Base-by-base conservation (phyloP, 129 eudicot genomes). In the Helianthus tuberosus region DNA sequence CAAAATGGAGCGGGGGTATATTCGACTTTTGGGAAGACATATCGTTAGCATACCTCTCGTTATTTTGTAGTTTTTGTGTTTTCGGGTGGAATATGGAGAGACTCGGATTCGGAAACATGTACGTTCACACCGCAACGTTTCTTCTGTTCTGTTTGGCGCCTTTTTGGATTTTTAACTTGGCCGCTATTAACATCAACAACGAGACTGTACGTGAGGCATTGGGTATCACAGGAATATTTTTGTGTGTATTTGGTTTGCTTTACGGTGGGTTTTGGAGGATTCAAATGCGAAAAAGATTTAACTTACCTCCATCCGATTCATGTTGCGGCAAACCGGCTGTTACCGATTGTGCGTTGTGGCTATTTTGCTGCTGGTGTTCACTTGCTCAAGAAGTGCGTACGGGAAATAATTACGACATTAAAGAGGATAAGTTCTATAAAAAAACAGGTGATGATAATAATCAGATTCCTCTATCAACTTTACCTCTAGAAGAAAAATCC, bases 211-310 rank as follows among this genome's bases (percentile, higher is more conserved):
- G 96, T 65, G 93, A 83, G 80, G 85, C 86, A 4, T 73, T 93
- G 29, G 96, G 96, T 57, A 15, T 93, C 51, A 80, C 90, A 0
- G 98, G 98, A 53, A 72, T 90, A 76, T 84, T 93, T 65, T 90
- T 93, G n/a, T 93, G 96, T 49, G 64, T 88, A 13, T 87, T 93
- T 71, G 98, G 98, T 44, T 81, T 93, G 68, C 89, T 93, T 41
- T 93, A 93, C 66, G 98, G 98, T 68, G 98, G 98, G 0, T 93
- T 90, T 70, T 93, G 98, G 98, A 93, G 96, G 79, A 93, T 93
- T 82, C 96, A 82, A 77, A 90, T 93, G 98, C 85, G 98, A 58
- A 93, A 90, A 75, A 86, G 98, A 75, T 93, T 84, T 65, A 90
- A 88, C 70, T 71, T 93, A 80, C 98, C 98, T 1, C 71, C 86